Conservation (phyloP, 345 rosid species). For the Linum tenue region DNA sequence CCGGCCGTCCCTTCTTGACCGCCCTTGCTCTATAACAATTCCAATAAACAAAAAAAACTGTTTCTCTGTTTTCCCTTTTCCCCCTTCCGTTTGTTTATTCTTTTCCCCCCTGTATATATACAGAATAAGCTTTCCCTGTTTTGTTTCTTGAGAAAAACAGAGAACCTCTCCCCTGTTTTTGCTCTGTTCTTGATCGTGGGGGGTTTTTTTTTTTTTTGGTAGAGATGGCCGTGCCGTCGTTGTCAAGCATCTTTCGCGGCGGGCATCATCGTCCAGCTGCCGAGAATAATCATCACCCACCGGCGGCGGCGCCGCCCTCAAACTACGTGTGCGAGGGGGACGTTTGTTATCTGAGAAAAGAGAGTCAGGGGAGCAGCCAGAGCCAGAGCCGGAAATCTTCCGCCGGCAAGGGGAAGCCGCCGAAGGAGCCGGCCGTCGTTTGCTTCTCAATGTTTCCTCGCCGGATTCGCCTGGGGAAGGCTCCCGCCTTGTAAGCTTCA, state of each 20-base stretch:
- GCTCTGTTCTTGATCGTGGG: not conserved
- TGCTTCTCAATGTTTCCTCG: not conserved
- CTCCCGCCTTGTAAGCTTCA: not conserved
- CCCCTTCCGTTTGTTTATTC: too few relatives aligned
- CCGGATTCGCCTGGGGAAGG: not conserved
- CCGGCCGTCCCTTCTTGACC: not conserved
- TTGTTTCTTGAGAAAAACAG: not conserved
- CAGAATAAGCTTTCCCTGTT: not conserved
- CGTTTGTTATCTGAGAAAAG: not conserved
- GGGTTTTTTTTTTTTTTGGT: too few relatives aligned
- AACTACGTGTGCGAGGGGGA: not conserved
- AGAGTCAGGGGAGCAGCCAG: not conserved
- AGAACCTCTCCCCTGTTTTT: not conserved
- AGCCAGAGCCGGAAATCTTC: not conserved
- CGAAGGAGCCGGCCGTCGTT: not conserved
- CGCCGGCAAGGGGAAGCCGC: not conserved
- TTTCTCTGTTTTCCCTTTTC: too few relatives aligned
- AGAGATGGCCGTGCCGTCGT: not conserved
- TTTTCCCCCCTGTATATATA: too few relatives aligned
- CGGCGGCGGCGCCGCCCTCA: not conserved
- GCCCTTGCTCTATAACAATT: not conserved
- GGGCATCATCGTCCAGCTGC: not conserved
- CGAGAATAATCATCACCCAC: not conserved
- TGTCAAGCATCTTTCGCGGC: not conserved
- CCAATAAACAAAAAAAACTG: too few relatives aligned